Evolutionary conservation across 768 basidiomycete species (phyloP).

Genomic region (Boletellus ananas): DNA sequence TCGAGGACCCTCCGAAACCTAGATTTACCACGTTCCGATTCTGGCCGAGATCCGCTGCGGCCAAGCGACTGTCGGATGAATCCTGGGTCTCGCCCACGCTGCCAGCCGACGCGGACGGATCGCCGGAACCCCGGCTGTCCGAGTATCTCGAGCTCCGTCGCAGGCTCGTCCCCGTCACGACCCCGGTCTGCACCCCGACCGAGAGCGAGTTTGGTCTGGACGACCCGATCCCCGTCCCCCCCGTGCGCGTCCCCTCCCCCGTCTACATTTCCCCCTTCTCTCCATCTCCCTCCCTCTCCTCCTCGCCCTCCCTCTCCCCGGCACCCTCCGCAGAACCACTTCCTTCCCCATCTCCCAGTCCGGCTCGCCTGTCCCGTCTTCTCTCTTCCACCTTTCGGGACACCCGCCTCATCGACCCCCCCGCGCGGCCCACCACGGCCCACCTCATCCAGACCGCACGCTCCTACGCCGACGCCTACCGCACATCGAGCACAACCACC

Average conservation of each 20-base stretch:
- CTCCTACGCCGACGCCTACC: conserved; percentile 14
- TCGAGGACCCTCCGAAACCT: neutral
- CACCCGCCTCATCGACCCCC: conserved; percentile 1
- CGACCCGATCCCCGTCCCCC: neutral
- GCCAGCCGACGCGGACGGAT: neutral
- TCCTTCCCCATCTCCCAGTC: neutral
- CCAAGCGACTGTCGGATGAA: conserved; percentile 23
- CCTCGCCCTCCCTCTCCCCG: conserved; percentile 10
- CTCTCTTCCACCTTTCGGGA: conserved; percentile 21
- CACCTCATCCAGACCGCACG: conserved; percentile 17
- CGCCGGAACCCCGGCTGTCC: conserved; percentile 8
- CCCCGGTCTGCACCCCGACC: conserved; percentile 16
- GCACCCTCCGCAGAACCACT: conserved; percentile 16
- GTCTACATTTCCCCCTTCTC: conserved; percentile 21
- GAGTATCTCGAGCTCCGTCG: conserved; percentile 13
- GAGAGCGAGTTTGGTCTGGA: conserved; percentile 20
- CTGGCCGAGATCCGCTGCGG: neutral
- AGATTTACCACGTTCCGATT: conserved; percentile 3
- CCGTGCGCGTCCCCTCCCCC: conserved; percentile 19
- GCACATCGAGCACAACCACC: conserved; percentile 7
- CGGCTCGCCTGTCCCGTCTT: conserved; percentile 18
- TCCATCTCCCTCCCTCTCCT: conserved; percentile 12
- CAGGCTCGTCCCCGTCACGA: conserved; percentile 17
- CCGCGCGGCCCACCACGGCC: conserved; percentile 14
- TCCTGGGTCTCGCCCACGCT: conserved; percentile 23